Conservation (phyloP, 352 stramenopile species). For the Lagenidium giganteum region DNA sequence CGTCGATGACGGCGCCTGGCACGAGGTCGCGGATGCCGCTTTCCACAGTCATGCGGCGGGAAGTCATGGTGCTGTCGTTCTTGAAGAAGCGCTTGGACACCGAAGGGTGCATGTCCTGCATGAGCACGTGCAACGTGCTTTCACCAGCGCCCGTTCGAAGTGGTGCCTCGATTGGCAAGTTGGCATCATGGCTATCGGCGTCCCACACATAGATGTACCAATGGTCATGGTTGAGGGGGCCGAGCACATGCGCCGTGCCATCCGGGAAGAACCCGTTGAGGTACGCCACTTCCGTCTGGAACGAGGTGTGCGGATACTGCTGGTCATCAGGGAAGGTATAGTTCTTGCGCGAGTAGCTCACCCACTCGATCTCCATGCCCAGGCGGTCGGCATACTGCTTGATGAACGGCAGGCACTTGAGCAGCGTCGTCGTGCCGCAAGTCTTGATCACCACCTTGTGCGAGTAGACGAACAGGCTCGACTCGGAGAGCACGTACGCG, state of each 20-base stretch:
- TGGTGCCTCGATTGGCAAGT: constrained; percentile 13
- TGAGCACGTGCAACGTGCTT: constrained; percentile 78
- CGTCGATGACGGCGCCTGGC: constrained; percentile 94
- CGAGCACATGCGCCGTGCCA: constrained; percentile 82
- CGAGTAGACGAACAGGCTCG: constrained; percentile 98
- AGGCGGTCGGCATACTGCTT: constrained; percentile 79
- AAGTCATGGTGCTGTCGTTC: constrained; percentile 62
- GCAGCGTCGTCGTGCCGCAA: constrained; percentile 98
- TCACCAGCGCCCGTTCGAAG: constrained; percentile 32
- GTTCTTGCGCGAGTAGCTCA: constrained; percentile 99
- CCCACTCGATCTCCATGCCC: constrained; percentile 96
- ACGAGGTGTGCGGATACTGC: constrained; percentile 95
- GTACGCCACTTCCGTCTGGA: constrained; percentile 97
- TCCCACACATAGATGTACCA: constrained; percentile 99
- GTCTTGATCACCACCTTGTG: constrained; percentile 99
- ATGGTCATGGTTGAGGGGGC: constrained; percentile 97
- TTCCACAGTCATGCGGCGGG: constrained; percentile 90
- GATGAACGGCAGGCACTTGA: constrained; percentile 89
- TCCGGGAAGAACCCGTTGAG: constrained; percentile 88
- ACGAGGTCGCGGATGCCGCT: constrained; percentile 95
- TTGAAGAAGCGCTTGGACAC: constrained; percentile 87
- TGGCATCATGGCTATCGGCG: constrained; percentile 79
- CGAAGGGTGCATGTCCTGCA: constrained; percentile 83
- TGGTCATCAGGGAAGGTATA: constrained; percentile 98
- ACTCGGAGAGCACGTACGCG: constrained; percentile 95